Evolutionary conservation across 169 alveolate genomes (phyloP).

Genomic region (Pseudocohnilembus persalinus): DNA sequence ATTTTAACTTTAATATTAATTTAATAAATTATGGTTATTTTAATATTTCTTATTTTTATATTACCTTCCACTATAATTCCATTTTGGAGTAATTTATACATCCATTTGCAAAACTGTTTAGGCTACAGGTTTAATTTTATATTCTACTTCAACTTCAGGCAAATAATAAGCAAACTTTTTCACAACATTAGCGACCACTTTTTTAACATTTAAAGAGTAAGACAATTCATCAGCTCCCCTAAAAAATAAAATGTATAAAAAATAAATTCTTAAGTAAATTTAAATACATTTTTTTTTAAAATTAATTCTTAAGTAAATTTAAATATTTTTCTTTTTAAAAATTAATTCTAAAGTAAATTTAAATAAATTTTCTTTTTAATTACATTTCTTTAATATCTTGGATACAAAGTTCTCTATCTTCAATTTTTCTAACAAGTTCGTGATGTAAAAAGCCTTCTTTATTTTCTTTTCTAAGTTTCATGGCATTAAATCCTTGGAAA

Average conservation of each 20-base stretch:
- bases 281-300: too few relatives aligned
- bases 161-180: slow-evolving; percentile 30
- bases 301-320: too few relatives aligned
- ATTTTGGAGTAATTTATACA: slow-evolving; percentile 76
- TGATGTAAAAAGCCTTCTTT: slow-evolving; percentile 34
- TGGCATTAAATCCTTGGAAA: slow-evolving; percentile 16
- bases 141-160: slow-evolving; percentile 28
- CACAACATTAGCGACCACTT: slow-evolving; percentile 5
- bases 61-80: too few relatives aligned
- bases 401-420: slow-evolving; percentile 27
- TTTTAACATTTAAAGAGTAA: slow-evolving; percentile 4
- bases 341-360: too few relatives aligned
- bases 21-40: too few relatives aligned
- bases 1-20: too few relatives aligned
- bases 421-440: slow-evolving; percentile 38
- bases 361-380: too few relatives aligned
- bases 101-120: slow-evolving; percentile 55
- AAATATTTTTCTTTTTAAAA: too few relatives aligned
- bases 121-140: slow-evolving; percentile 34
- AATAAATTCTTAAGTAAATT: too few relatives aligned
- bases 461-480: slow-evolving; percentile 30
- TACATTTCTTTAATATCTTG: slow-evolving; percentile 30
- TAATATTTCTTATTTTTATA: too few relatives aligned
- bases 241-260: too few relatives aligned
- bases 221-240: too few relatives aligned